phyloP scores from a whole-genome alignment of 331 rosid genomes.

The Ulmus americana region DNA sequence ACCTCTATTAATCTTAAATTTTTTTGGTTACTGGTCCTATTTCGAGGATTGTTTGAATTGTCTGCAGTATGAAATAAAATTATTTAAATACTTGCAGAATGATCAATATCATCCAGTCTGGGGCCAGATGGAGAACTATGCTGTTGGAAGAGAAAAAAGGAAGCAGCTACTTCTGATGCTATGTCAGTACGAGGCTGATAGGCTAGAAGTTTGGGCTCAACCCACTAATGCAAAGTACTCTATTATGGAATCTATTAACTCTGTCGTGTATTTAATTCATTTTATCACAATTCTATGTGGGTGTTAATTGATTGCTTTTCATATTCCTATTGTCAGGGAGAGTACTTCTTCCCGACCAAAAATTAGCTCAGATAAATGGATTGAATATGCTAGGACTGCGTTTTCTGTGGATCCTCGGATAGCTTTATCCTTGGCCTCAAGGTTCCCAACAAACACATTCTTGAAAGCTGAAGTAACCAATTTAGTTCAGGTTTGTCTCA shows the following conservation, averaged over 20 bases:
- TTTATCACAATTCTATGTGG: slow-evolving; percentile 2
- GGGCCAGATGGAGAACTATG: slow-evolving; percentile 90
- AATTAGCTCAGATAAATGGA: slow-evolving; percentile 82
- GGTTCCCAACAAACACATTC: slow-evolving; percentile 74
- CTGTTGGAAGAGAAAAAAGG: slow-evolving; percentile 75
- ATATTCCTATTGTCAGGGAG: slow-evolving; percentile 50
- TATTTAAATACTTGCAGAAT: slow-evolving; percentile 42
- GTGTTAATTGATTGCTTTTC: slow-evolving; percentile 8
- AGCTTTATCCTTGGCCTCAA: slow-evolving; percentile 69
- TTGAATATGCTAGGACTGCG: slow-evolving; percentile 82
- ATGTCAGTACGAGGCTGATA: slow-evolving; percentile 91
- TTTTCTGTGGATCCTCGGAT: slow-evolving; percentile 89
- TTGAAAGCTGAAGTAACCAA: slow-evolving; percentile 81
- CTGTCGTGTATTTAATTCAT: neutral
- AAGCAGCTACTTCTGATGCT: slow-evolving; percentile 79
- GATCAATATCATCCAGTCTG: slow-evolving; percentile 83
- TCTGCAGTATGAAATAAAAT: slow-evolving; percentile 13
- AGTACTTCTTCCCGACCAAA: slow-evolving; percentile 55
- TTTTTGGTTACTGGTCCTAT: slow-evolving; percentile 14
- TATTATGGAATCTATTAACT: slow-evolving; percentile 11
- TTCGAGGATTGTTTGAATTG: slow-evolving; percentile 16
- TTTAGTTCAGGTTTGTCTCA: slow-evolving; percentile 69
- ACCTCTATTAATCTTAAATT: neutral
- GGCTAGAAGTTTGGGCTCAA: slow-evolving; percentile 98
- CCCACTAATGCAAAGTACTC: slow-evolving; percentile 81